These are phyloP conservation scores for Metroxylon sagu DNA, from an alignment of 176 grass and related monocot genomes.

Conservation along the genomic window DNA sequence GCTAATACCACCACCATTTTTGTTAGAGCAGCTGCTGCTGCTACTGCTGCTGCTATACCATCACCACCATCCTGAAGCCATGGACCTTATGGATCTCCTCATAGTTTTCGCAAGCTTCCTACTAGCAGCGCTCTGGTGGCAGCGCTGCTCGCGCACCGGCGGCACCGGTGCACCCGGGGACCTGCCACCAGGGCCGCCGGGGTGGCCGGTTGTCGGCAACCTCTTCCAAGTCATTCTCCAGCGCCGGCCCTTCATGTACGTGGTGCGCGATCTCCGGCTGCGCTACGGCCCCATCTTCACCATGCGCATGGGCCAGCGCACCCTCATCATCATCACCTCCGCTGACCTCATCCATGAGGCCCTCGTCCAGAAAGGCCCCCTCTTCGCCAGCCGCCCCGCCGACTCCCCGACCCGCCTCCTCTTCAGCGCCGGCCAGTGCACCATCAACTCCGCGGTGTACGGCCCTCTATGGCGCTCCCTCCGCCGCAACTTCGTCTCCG, in stretches of 20 bases:
- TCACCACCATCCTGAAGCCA: not conserved
- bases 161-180: conserved; percentile 23
- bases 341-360: conserved; percentile 94
- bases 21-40: too few species aligned
- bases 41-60: too few species aligned
- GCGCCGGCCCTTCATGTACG: conserved; percentile 90
- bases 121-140: conserved; percentile 62
- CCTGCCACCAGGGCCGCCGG: conserved; percentile 62
- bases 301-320: conserved; percentile 91
- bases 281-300: conserved; percentile 96
- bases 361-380: conserved; percentile 65
- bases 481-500: conserved; percentile 84
- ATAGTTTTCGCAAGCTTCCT: conserved; percentile 30
- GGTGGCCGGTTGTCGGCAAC: conserved; percentile 95
- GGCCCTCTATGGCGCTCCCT: conserved; percentile 80
- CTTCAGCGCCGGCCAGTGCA: conserved; percentile 91
- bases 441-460: conserved; percentile 84
- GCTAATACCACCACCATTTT: too few species aligned
- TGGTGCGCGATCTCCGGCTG: conserved; percentile 66
- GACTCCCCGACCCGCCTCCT: conserved; percentile 81
- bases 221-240: conserved; percentile 90
- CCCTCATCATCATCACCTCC: conserved; percentile 62
- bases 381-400: conserved; percentile 72
- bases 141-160: conserved; percentile 46
- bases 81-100: conserved; percentile 57